Evolutionary conservation across 805 yeast species (phyloP).

Genomic region (Candida vartiovaarae): DNA sequence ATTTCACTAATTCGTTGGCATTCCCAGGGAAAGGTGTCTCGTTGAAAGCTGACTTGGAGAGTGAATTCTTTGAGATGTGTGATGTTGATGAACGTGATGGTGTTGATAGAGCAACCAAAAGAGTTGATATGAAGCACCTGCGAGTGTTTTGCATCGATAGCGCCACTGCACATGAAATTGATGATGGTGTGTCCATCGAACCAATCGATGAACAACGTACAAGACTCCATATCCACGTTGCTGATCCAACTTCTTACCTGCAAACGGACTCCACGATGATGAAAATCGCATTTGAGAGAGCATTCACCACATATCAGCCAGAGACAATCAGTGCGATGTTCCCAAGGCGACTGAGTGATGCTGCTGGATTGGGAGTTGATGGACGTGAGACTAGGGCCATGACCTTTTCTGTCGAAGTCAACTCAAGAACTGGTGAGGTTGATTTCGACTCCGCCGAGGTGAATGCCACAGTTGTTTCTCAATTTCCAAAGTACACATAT

Average conservation of each 20-base stretch:
- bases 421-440: conserved; percentile 19
- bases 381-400: conserved; percentile 39
- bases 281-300: conserved; percentile 51
- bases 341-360: conserved; percentile 46
- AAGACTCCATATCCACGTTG: conserved; percentile 64
- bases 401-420: conserved; percentile 32
- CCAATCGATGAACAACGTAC: conserved; percentile 24
- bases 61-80: conserved; percentile 32
- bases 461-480: conserved; percentile 34
- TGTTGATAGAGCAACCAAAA: conserved; percentile 16
- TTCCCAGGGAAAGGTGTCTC: conserved; percentile 40
- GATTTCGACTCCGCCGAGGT: conserved; percentile 26
- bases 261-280: conserved; percentile 29
- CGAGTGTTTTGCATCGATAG: conserved; percentile 81
- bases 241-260: conserved; percentile 76
- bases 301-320: conserved; percentile 69
- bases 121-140: conserved; percentile 37
- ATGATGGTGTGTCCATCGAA: conserved; percentile 79
- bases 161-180: conserved; percentile 78
- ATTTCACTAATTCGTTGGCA: conserved; percentile 40
- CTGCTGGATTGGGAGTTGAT: conserved; percentile 45
- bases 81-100: conserved; percentile 16
- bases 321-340: conserved; percentile 62
- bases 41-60: conserved; percentile 35
- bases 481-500: conserved; percentile 55